Conservation (phyloP, 2,329 filamentous ascomycete genomes). For the Cercospora citrullina region DNA sequence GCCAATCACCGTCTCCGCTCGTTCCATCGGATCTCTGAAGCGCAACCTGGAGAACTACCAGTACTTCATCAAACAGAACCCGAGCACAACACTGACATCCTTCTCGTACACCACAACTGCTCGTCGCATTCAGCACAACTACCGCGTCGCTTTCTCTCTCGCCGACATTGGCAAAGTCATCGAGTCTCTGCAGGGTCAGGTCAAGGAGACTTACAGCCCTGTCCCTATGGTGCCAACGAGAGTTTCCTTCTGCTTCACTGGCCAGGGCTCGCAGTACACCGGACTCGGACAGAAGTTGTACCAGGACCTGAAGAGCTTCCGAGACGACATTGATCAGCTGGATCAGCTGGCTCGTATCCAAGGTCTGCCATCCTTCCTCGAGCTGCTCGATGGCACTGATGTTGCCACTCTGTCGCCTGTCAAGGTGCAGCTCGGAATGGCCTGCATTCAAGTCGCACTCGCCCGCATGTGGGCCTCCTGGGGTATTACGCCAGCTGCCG, state of each 20-base stretch:
- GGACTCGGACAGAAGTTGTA: constrained; percentile 53
- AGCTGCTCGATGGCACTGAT: constrained; percentile 51
- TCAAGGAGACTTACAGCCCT: constrained; percentile 53
- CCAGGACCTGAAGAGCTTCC: constrained; percentile 51
- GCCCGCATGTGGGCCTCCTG: constrained; percentile 56
- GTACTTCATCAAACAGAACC: constrained; percentile 48
- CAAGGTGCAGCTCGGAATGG: constrained; percentile 55
- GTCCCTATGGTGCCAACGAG: constrained; percentile 55
- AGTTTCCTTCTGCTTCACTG: constrained; percentile 55
- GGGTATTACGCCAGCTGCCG: constrained; percentile 55
- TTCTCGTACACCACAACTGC: constrained; percentile 56
- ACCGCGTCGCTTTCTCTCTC: constrained; percentile 51
- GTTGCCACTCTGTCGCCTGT: constrained; percentile 53
- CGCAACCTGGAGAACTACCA: constrained; percentile 53
- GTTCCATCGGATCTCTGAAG: constrained; percentile 54
- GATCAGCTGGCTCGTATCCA: constrained; percentile 50
- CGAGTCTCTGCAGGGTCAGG: constrained; percentile 48
- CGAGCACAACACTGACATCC: constrained; percentile 48
- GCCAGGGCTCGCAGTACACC: constrained; percentile 55
- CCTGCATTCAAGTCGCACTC: constrained; percentile 55
- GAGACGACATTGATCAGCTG: constrained; percentile 52
- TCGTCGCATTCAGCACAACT: constrained; percentile 56
- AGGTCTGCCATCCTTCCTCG: constrained; percentile 51
- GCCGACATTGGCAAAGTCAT: constrained; percentile 50
- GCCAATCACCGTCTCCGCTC: constrained; percentile 52